Evolutionary conservation across 768 basidiomycete species (phyloP), one percentile per base, ranked within the genome.

Genomic region (Lepiota venenata): DNA sequence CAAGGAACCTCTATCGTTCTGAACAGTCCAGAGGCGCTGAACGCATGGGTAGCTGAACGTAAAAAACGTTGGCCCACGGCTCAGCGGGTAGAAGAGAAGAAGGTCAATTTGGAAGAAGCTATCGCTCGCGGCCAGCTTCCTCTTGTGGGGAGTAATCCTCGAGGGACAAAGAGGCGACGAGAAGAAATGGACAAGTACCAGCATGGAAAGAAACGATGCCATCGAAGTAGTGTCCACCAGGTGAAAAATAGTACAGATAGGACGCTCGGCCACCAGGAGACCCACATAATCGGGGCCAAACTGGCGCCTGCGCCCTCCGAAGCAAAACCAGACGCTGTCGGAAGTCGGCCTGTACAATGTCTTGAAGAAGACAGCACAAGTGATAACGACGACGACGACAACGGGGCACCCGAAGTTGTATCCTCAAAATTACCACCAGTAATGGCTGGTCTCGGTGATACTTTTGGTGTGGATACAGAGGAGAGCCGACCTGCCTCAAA

Each of bases 41-140:
- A 81, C 18, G 82, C 80, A 29, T 98, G 96, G 96, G 81, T 96
- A 45, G 84, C 81, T 12, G 95, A 98, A 63, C 84, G 96, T 39
- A 94, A 84, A 69, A 85, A 82, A 60, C 82, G 88, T 14, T 98
- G 88, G 76, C 96, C 96, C 10, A 89, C 85, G 15, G 65, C 79
- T 27, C 63, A 75, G 45, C 80, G 83, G 21, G 76, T 91, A 1
- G 82, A 81, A 55, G 91, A 96, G 42, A 97, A 95, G 75, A 87
- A 86, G 61, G 77, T 81, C 59, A 92, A 88, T 63, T 65, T 84
- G 20, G 80, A 86, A 56, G 91, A 93, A 58, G 93, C 93, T 8
- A 71, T 82, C 32, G 84, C 83, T n/a, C 79, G 88, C 50, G 93
- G 93, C 1, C 88, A 94, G 68, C 68, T 91, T 27, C 71, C 76